Percentiles rank a stretch among this genome's conserved stretches.
Evolutionary conservation across 1,284 basidiomycete species (phyloP).

Genomic region (Irpex sp.): DNA sequence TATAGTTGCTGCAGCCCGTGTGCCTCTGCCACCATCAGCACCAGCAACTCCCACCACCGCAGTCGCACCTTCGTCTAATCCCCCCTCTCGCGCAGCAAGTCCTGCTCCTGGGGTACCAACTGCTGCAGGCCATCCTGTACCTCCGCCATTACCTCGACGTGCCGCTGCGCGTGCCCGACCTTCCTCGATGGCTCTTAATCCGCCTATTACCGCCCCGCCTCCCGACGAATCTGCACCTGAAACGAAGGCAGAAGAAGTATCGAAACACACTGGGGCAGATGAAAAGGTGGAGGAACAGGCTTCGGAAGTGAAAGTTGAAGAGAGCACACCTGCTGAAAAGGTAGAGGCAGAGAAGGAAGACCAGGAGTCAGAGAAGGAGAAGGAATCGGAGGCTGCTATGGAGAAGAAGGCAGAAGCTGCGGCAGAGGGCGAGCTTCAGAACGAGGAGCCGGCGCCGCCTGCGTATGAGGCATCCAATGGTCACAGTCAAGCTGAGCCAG

Average conservation of each 20-base stretch:
- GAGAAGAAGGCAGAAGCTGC: background rate
- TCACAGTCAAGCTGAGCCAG: background rate
- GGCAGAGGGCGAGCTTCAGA: background rate
- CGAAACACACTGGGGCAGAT: background rate
- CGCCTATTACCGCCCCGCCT: background rate
- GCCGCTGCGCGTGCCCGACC: slow-evolving; percentile 39
- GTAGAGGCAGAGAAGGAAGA: background rate
- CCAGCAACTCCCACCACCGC: slow-evolving; percentile 11
- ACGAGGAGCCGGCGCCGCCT: background rate
- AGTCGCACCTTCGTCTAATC: background rate
- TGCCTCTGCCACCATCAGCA: slow-evolving; percentile 43
- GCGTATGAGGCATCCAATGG: background rate
- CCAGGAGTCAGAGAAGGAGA: background rate
- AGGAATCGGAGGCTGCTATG: background rate
- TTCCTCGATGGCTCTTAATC: slow-evolving; percentile 23
- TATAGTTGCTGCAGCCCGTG: slow-evolving; percentile 17
- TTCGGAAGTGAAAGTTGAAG: background rate
- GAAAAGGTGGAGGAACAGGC: background rate
- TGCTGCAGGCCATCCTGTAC: slow-evolving; percentile 22
- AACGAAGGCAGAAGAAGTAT: slow-evolving; percentile 1
- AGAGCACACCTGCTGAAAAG: background rate
- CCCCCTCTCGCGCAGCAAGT: slow-evolving; percentile 1
- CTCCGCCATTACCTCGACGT: slow-evolving; percentile 55
- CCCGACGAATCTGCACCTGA: background rate
- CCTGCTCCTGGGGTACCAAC: background rate